These are phyloP conservation scores for Cryomyces antarcticus DNA, from an alignment of 495 filamentous ascomycete genomes.

Conservation along the genomic window DNA sequence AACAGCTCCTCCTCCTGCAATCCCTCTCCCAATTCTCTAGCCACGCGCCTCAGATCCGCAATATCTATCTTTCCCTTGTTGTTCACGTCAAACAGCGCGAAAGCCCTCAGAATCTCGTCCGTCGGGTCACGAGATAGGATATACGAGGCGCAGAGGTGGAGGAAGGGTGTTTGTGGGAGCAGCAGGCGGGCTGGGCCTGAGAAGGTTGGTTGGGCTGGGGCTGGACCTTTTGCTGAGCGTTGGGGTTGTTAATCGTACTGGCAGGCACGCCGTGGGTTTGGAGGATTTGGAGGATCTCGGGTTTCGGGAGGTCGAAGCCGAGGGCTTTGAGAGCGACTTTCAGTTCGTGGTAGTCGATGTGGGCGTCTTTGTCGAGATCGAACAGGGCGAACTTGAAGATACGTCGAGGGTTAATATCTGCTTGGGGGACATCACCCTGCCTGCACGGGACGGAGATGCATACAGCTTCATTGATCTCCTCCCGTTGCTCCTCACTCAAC, in stretches of 20 bases:
- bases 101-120: slow-evolving; percentile 83
- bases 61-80: slow-evolving; percentile 70
- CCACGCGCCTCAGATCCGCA: slow-evolving; percentile 68
- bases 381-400: slow-evolving; percentile 67
- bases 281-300: slow-evolving; percentile 58
- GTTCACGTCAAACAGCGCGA: slow-evolving; percentile 68
- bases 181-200: slow-evolving; percentile 30
- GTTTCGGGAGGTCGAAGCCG: slow-evolving; percentile 74
- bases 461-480: slow-evolving; percentile 79
- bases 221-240: not conserved
- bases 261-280: slow-evolving; percentile 45
- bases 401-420: not conserved
- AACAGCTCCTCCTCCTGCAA: slow-evolving; percentile 79
- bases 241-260: not conserved
- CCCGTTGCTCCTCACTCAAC: slow-evolving; percentile 67
- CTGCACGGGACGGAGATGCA: not conserved
- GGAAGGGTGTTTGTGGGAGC: slow-evolving; percentile 53
- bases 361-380: slow-evolving; percentile 85
- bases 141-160: slow-evolving; percentile 56
- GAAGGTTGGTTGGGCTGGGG: slow-evolving; percentile 20
- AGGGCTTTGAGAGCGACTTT: slow-evolving; percentile 94
- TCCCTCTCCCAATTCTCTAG: slow-evolving; percentile 74
- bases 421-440: not conserved
- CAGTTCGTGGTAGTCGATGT: slow-evolving; percentile 94
- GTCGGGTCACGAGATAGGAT: slow-evolving; percentile 66